Evolutionary conservation across 768 basidiomycete genomes (phyloP).

Genomic region (Albatrellus ellisii): DNA sequence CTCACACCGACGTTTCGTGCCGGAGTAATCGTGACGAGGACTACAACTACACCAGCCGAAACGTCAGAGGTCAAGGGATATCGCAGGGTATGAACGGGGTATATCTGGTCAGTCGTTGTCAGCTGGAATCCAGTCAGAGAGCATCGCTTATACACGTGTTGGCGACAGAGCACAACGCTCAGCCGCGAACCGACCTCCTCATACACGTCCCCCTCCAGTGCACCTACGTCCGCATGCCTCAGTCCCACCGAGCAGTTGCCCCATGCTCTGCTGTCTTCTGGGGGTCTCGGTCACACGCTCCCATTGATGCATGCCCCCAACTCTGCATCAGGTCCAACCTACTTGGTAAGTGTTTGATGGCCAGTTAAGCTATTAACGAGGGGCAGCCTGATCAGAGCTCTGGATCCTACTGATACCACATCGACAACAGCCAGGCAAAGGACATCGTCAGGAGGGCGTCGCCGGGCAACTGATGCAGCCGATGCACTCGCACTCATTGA

Average conservation of each 20-base stretch:
- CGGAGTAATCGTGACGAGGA: constrained; percentile 16
- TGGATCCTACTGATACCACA: constrained; percentile 49
- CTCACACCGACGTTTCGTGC: constrained; percentile 11
- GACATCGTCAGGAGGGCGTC: constrained; percentile 6
- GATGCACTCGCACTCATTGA: constrained; percentile 21
- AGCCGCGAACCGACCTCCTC: constrained; percentile 17
- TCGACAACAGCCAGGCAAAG: constrained; percentile 43
- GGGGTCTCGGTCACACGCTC: constrained; percentile 6
- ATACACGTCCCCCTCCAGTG: constrained; percentile 10
- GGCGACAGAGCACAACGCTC: constrained; percentile 17
- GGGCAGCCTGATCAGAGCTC: constrained; percentile 24
- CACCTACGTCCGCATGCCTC: constrained; percentile 7
- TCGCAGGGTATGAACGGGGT: constrained; percentile 16
- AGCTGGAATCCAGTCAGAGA: background rate
- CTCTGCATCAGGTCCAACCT: constrained; percentile 20
- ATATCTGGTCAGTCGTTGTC: constrained; percentile 11
- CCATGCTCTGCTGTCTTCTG: constrained; percentile 6
- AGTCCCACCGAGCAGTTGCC: constrained; percentile 11
- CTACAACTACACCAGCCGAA: too few relatives aligned
- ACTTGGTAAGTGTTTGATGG: constrained; percentile 64
- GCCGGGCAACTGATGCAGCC: background rate
- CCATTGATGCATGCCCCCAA: constrained; percentile 8
- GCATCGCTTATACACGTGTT: background rate
- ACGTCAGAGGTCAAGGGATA: constrained; percentile 18
- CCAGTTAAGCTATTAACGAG: constrained; percentile 18